Conservation (phyloP, 768 basidiomycete species). For the Dacryopinax spathularia region DNA sequence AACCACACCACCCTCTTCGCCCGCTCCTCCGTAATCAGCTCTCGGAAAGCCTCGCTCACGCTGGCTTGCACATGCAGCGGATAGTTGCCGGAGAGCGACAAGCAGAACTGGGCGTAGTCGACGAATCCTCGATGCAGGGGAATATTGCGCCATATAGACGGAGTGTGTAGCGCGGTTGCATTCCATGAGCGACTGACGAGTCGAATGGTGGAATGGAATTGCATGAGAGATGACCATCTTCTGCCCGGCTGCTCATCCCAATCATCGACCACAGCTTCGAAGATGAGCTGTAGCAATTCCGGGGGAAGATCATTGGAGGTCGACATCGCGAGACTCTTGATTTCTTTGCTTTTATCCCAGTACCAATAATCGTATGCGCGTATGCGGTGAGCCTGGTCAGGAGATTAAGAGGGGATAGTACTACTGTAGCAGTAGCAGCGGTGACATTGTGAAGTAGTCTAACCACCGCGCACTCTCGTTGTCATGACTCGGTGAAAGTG, state of each 20-base stretch:
- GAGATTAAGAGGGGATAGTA: too few relatives aligned
- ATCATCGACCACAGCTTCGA: background rate
- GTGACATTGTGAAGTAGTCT: too few relatives aligned
- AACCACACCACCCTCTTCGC: background rate
- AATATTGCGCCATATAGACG: background rate
- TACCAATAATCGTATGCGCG: too few relatives aligned
- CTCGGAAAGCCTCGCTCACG: background rate
- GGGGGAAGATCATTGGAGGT: background rate
- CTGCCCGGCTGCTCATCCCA: background rate
- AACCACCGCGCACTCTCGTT: too few relatives aligned
- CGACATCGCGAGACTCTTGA: too few relatives aligned
- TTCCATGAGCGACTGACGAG: background rate
- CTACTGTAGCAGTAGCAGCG: too few relatives aligned
- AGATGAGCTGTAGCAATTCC: background rate
- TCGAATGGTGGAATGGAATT: background rate
- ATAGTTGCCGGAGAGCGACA: background rate
- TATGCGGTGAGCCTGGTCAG: too few relatives aligned
- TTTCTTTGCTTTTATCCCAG: too few relatives aligned
- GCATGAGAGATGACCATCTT: background rate
- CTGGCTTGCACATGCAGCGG: background rate
- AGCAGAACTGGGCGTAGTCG: background rate
- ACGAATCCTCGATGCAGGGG: background rate
- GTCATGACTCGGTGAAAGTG: too few relatives aligned
- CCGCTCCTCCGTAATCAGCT: background rate
- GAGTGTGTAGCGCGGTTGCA: background rate